A percentile compares a stretch with the other conserved stretches of the same genome.
Evolutionary conservation across 2,329 filamentous ascomycete genomes (phyloP).

Genomic region (Alternaria panax): DNA sequence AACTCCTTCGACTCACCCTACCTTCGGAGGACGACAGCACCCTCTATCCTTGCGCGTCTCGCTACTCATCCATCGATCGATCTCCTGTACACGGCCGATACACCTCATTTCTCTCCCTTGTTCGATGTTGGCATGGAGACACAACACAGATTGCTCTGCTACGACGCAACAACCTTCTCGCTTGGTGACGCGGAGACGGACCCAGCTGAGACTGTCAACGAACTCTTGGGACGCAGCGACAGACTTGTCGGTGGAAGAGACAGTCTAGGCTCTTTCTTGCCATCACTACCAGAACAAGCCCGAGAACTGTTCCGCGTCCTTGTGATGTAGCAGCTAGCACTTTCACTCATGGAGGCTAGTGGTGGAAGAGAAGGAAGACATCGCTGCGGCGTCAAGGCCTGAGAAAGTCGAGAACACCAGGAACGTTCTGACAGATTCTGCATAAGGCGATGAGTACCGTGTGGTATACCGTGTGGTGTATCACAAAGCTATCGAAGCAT

Average conservation of each 20-base stretch:
- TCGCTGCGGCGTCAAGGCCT: constrained; percentile 23
- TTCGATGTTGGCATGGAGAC: constrained; percentile 90
- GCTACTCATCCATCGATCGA: constrained; percentile 75
- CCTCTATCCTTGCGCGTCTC: constrained; percentile 77
- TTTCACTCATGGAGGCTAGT: constrained; percentile 62
- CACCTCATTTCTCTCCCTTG: constrained; percentile 83
- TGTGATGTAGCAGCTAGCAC: constrained; percentile 80
- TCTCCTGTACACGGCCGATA: constrained; percentile 83
- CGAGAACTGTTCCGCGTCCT: constrained; percentile 85
- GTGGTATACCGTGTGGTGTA: too few relatives aligned
- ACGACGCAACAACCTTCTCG: constrained; percentile 91
- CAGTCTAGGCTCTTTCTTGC: constrained; percentile 88
- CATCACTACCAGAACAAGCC: constrained; percentile 90
- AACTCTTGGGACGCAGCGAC: constrained; percentile 81
- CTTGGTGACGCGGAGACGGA: constrained; percentile 78
- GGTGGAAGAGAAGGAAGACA: constrained; percentile 36
- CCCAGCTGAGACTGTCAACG: constrained; percentile 88
- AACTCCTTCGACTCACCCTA: constrained; percentile 86
- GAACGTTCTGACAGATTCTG: constrained; percentile 41
- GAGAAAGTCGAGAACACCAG: constrained; percentile 40
- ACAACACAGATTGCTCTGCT: constrained; percentile 85
- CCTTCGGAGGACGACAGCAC: constrained; percentile 73
- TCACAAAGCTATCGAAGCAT: constrained; percentile 94
- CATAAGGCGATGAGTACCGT: constrained; percentile 81
- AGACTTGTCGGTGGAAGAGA: constrained; percentile 85